Conservation (phyloP, 2,329 filamentous ascomycete species). For the Cladosporium sp. region DNA sequence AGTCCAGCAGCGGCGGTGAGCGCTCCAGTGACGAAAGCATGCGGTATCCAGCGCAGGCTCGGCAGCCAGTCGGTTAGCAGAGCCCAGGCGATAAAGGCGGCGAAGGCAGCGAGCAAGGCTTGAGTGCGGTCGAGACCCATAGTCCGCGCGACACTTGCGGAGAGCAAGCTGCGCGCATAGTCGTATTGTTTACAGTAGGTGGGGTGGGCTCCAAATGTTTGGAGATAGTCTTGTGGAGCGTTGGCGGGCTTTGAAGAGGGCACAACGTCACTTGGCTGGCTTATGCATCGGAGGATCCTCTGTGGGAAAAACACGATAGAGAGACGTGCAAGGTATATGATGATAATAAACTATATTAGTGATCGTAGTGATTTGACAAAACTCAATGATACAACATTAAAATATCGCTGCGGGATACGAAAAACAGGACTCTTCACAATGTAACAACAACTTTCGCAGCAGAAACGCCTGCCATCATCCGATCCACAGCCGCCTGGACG, state of each 20-base stretch:
- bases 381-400: too few species aligned
- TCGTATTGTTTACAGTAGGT: not conserved
- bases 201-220: not conserved
- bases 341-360: too few species aligned
- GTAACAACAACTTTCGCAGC: slow-evolving; percentile 43
- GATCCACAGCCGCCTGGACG: slow-evolving; percentile 40
- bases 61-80: slow-evolving; percentile 80
- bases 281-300: too few species aligned
- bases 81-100: slow-evolving; percentile 81
- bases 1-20: slow-evolving; percentile 52
- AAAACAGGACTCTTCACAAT: slow-evolving; percentile 12
- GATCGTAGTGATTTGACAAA: too few species aligned
- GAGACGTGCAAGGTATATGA: too few species aligned
- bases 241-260: not conserved
- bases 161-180: slow-evolving; percentile 12
- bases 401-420: not conserved
- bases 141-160: slow-evolving; percentile 28
- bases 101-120: slow-evolving; percentile 63
- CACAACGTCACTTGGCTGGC: not conserved
- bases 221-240: not conserved
- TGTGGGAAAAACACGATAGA: too few species aligned
- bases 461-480: slow-evolving; percentile 37
- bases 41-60: slow-evolving; percentile 74
- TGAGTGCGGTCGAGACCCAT: slow-evolving; percentile 70
- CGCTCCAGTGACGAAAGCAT: slow-evolving; percentile 73